Conservation (phyloP, 2,329 filamentous ascomycete species). For the Didymella segeticola region DNA sequence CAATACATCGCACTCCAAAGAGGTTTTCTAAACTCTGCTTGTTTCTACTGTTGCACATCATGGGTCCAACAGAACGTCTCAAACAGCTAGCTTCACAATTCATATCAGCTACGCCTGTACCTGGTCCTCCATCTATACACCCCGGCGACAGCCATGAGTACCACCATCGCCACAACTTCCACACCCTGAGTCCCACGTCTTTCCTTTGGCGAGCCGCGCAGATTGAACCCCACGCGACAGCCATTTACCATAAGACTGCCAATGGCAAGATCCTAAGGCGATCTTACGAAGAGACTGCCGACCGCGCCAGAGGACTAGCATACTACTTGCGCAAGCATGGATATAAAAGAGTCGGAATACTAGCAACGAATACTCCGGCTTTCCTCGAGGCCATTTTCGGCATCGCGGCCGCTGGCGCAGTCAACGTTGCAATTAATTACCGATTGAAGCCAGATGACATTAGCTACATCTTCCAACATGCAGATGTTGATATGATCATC, state of each 20-base stretch:
- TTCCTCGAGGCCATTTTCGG: conserved; percentile 92
- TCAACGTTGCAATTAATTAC: conserved; percentile 78
- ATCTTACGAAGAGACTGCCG: conserved; percentile 81
- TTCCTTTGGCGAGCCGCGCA: conserved; percentile 85
- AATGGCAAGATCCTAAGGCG: conserved; percentile 77
- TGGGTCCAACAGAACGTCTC: conserved; percentile 35
- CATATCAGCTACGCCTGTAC: conserved; percentile 39
- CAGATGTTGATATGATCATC: conserved; percentile 85
- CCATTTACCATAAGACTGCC: conserved; percentile 83
- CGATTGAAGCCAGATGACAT: conserved; percentile 84
- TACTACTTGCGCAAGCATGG: conserved; percentile 82
- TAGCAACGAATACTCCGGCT: conserved; percentile 91
- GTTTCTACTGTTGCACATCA: neutral
- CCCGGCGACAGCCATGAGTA: conserved; percentile 46
- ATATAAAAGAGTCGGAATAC: conserved; percentile 79
- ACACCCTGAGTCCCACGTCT: conserved; percentile 83
- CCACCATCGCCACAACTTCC: conserved; percentile 66
- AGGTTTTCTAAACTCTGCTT: neutral
- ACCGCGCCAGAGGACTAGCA: conserved; percentile 84
- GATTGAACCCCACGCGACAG: conserved; percentile 82
- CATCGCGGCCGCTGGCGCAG: conserved; percentile 78
- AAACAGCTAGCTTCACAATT: conserved; percentile 49
- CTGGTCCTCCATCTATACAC: conserved; percentile 47
- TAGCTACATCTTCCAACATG: conserved; percentile 86
- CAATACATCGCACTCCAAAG: neutral